A percentile compares a stretch with the other conserved stretches of the same genome.
These are phyloP conservation scores for Trichosporon coremiiforme DNA, from an alignment of 1,284 basidiomycete species.

Conservation along the genomic window DNA sequence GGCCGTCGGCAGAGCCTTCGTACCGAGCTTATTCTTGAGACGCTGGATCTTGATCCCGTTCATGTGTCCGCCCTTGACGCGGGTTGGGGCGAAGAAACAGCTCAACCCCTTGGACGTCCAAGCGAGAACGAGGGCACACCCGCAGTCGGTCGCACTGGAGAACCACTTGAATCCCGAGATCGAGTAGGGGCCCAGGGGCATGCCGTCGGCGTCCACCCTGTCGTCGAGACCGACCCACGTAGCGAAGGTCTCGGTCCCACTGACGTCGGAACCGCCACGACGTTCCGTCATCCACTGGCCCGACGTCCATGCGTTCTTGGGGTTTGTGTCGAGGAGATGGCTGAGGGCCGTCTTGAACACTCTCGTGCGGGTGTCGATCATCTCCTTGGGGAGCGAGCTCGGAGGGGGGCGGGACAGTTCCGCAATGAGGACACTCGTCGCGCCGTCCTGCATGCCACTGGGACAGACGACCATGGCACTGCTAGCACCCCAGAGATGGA, in stretches of 20 bases:
- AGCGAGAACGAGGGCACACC: constrained; percentile 26
- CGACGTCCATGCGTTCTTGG: constrained; percentile 66
- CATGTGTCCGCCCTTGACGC: constrained; percentile 54
- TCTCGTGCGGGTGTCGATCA: not conserved
- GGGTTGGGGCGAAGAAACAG: constrained; percentile 62
- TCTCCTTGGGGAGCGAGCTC: not conserved
- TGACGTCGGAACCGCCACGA: constrained; percentile 75
- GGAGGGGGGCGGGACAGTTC: constrained; percentile 21
- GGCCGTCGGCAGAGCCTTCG: constrained; percentile 73
- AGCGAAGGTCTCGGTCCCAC: constrained; percentile 68
- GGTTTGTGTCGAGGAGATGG: constrained; percentile 55
- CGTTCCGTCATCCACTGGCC: constrained; percentile 87
- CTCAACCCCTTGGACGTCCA: constrained; percentile 61
- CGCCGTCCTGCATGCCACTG: constrained; percentile 31
- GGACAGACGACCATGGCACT: constrained; percentile 28
- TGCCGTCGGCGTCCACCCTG: constrained; percentile 26
- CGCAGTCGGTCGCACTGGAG: constrained; percentile 71
- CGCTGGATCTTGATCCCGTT: constrained; percentile 74
- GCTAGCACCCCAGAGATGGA: constrained; percentile 25
- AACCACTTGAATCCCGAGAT: constrained; percentile 80
- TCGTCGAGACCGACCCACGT: constrained; percentile 16
- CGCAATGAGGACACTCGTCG: constrained; percentile 3
- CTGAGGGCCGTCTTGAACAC: constrained; percentile 23
- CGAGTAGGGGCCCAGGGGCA: constrained; percentile 27
- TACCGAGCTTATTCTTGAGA: constrained; percentile 78